Conservation (phyloP, 768 basidiomycete genomes). For the Podaxis sp. region DNA sequence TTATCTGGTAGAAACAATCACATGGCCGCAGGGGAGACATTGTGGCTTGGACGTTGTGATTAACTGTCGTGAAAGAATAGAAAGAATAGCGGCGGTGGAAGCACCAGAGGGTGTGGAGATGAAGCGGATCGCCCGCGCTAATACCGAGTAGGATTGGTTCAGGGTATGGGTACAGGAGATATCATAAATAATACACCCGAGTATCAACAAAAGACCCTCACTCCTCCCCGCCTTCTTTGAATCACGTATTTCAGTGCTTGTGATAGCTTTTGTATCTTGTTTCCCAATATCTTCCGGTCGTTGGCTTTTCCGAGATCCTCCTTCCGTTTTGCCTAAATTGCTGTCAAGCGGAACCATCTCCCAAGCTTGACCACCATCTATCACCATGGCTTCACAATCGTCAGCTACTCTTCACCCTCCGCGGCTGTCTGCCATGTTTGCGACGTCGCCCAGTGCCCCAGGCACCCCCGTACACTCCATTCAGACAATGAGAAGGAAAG, state of each 20-base stretch:
- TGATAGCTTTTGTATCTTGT: neutral
- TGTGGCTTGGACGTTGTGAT: neutral
- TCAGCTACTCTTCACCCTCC: constrained; percentile 61
- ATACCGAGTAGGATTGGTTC: constrained; percentile 23
- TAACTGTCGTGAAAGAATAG: neutral
- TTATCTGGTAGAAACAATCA: constrained; percentile 23
- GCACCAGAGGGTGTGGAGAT: constrained; percentile 22
- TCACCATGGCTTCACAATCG: constrained; percentile 42
- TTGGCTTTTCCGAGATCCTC: constrained; percentile 7
- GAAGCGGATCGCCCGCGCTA: constrained; percentile 32
- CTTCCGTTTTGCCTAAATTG: constrained; percentile 8
- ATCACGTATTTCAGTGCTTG: neutral
- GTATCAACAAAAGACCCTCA: neutral
- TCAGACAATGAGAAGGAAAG: constrained; percentile 87
- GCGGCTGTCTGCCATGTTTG: constrained; percentile 70
- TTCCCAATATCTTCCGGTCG: neutral
- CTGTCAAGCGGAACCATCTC: constrained; percentile 4
- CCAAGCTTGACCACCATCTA: constrained; percentile 20
- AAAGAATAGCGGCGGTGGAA: constrained; percentile 3
- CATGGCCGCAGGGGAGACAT: constrained; percentile 17
- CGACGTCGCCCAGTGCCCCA: constrained; percentile 72
- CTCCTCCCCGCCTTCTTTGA: constrained; percentile 4
- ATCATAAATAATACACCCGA: neutral
- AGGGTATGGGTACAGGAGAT: neutral
- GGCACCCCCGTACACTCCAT: constrained; percentile 89